Base-by-base conservation (phyloP, 1,284 basidiomycete genomes). In the Boletus smithii region DNA sequence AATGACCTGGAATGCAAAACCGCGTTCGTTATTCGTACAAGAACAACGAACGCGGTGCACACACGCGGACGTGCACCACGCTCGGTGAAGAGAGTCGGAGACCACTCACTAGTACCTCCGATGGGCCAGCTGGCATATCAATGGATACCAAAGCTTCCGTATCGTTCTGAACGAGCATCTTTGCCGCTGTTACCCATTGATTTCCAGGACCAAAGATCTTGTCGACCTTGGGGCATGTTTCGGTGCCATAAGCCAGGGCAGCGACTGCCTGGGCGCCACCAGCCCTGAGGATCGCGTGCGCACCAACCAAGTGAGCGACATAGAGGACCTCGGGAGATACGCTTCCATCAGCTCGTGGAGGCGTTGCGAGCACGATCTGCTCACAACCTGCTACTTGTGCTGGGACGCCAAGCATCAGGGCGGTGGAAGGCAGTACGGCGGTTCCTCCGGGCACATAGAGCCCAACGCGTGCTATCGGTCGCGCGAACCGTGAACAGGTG, bases 131-230 rank as follows among this genome's bases (percentile, higher is more conserved):
- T 31, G 97, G 97, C 93, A 99, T 99, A 69, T 99, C 97, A 63
- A 99, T 99, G 17, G 91, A 88, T 9, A 98, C 93, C 51, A 95
- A 73, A 5, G 97, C 95, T 62, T 95, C 90, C n/a, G 94, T 94
- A 67, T 99, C 97, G 68, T 97, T 97, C 69, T 97, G 95, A 17
- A 98, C 94, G 53, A 97, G 72, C 97, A 99, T 97, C 76, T 99
- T 99, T 48, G 95, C 95, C 1, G 97, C 97, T 0, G 95, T 99
- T 22, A 99, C 97, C 88, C 95, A 99, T 68, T 99, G 97, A 67
- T 99, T 99, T 20, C 97, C 97, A 3, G 97, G 97, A 16, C 97
- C 97, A 61, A 97, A 97, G 58, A 99, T 95, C 73, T 97, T 99
- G 77, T 99, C 97, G 14, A 99, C 97, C 72, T 99, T 99, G n/a